Conservation (phyloP, 129 eudicot genomes). For the Scalesia atractyloides region DNA sequence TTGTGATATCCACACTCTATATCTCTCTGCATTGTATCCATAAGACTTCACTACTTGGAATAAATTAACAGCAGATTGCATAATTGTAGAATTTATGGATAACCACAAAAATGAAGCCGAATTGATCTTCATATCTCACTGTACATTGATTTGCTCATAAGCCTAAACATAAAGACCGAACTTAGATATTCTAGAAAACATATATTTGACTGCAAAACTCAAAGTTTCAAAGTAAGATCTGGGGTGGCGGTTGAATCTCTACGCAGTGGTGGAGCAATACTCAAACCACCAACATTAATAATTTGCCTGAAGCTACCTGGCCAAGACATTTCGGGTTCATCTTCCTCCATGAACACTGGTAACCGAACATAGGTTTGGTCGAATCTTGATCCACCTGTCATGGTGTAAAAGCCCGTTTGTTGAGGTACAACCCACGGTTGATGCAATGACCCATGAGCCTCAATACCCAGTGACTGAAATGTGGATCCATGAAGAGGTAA, state of each 20-base stretch:
- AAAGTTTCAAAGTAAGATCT: slow-evolving; percentile 80
- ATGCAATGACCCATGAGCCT: slow-evolving; percentile 70
- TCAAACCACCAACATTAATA: slow-evolving; percentile 34
- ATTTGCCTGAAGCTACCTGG: slow-evolving; percentile 76
- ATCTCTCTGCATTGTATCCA: too few relatives aligned
- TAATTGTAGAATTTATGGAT: slow-evolving; percentile 23
- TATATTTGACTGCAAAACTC: slow-evolving; percentile 22
- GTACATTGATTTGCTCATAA: slow-evolving; percentile 35
- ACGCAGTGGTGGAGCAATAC: slow-evolving; percentile 40
- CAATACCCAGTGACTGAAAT: slow-evolving; percentile 60
- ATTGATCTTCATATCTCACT: slow-evolving; percentile 39
- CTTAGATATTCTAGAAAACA: slow-evolving; percentile 3
- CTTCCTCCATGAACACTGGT: slow-evolving; percentile 56
- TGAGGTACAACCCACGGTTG: slow-evolving; percentile 33
- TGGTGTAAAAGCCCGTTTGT: slow-evolving; percentile 30
- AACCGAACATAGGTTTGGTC: slow-evolving; percentile 55
- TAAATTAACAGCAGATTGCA: slow-evolving; percentile 12
- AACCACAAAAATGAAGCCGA: slow-evolving; percentile 30
- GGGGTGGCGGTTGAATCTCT: slow-evolving; percentile 49
- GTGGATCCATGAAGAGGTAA: slow-evolving; percentile 82
- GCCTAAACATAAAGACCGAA: slow-evolving; percentile 20
- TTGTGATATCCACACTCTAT: too few relatives aligned
- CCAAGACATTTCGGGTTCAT: slow-evolving; percentile 64
- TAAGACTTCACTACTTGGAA: background rate
- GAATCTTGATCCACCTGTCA: slow-evolving; percentile 59